Conservation (phyloP, 257 asterid species). For the Paulownia fortunei region DNA sequence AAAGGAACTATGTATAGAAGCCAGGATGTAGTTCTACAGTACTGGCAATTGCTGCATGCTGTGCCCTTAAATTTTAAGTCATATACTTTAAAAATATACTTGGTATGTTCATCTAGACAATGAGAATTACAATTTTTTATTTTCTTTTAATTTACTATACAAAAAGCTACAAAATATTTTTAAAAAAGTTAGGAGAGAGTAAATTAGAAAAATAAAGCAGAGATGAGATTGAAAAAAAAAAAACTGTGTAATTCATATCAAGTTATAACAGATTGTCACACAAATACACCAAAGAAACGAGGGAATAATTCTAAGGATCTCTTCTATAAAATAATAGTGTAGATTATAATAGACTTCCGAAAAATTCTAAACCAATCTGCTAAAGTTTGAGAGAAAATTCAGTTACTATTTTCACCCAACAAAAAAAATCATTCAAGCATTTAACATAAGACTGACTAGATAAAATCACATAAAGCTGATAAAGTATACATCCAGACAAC, state of each 20-base stretch:
- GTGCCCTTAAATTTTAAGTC: background rate
- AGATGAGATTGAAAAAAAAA: background rate
- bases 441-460: background rate
- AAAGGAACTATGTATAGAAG: background rate
- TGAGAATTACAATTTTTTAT: too few relatives aligned
- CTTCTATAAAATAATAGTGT: background rate
- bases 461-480: background rate
- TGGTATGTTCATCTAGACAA: too few relatives aligned
- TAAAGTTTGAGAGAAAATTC: background rate
- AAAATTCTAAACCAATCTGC: background rate
- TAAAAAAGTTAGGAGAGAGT: background rate
- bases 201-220: background rate
- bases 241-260: background rate
- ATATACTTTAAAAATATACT: too few relatives aligned
- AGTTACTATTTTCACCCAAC: background rate
- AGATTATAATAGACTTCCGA: background rate
- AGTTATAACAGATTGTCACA: background rate
- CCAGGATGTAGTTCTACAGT: background rate
- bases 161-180: background rate
- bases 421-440: background rate
- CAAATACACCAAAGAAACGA: background rate
- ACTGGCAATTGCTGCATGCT: background rate
- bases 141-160: too few relatives aligned
- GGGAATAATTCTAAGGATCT: background rate
- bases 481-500: conserved; percentile 3